These are phyloP conservation scores for Starmerella stellata DNA, from an alignment of 805 yeast species.

Conservation along the genomic window DNA sequence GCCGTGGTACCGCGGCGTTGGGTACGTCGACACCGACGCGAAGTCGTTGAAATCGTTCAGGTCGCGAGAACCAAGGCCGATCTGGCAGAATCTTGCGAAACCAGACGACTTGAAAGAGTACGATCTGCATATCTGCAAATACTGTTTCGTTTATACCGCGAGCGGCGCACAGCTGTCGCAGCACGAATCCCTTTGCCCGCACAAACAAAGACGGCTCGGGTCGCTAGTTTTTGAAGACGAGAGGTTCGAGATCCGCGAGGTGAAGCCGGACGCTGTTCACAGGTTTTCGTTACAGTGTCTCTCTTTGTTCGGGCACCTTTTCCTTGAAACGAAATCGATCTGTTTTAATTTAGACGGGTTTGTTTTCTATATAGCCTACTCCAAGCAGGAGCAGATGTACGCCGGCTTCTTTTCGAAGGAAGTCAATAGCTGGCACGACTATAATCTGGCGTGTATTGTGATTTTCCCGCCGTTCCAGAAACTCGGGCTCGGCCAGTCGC, in stretches of 20 bases:
- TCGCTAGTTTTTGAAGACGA: slow-evolving; percentile 47
- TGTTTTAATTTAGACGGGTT: slow-evolving; percentile 62
- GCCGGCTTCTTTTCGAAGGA: slow-evolving; percentile 93
- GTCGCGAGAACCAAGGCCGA: slow-evolving; percentile 13
- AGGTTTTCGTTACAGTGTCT: slow-evolving; percentile 50
- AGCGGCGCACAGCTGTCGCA: slow-evolving; percentile 26
- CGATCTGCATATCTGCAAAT: slow-evolving; percentile 49
- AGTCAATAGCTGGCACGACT: slow-evolving; percentile 46
- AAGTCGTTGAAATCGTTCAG: slow-evolving; percentile 17
- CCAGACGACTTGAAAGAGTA: slow-evolving; percentile 27
- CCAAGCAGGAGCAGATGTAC: slow-evolving; percentile 26
- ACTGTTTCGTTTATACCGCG: slow-evolving; percentile 68
- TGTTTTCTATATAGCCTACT: slow-evolving; percentile 46
- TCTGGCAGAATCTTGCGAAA: slow-evolving; percentile 14
- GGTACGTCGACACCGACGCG: slow-evolving; percentile 37
- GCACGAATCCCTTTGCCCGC: slow-evolving; percentile 29
- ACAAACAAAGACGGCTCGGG: slow-evolving; percentile 35
- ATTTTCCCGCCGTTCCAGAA: slow-evolving; percentile 86
- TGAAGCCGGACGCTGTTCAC: slow-evolving; percentile 28
- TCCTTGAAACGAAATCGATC: slow-evolving; percentile 75
- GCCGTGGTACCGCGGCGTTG: slow-evolving; percentile 82
- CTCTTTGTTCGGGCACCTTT: slow-evolving; percentile 70
- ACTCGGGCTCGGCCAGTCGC: slow-evolving; percentile 52
- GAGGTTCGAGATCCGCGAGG: slow-evolving; percentile 38
- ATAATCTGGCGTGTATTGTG: slow-evolving; percentile 79